Conservation (phyloP, 2,329 filamentous ascomycete species). For the Paecilomyces sp. region DNA sequence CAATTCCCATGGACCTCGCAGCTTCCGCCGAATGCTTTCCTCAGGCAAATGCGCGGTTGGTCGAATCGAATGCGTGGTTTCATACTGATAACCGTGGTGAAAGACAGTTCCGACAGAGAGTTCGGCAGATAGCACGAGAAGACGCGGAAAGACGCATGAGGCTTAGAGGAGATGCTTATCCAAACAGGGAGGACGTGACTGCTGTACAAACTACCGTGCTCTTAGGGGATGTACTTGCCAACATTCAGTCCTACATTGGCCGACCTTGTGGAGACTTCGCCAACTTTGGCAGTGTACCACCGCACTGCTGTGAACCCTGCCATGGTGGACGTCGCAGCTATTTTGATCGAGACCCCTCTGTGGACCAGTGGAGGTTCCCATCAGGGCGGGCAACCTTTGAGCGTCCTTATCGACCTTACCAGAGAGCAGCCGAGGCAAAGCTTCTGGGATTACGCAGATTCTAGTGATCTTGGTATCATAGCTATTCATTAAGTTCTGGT, state of each 20-base stretch:
- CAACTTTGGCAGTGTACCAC: constrained; percentile 7
- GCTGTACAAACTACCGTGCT: constrained; percentile 11
- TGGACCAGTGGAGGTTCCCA: constrained; percentile 5
- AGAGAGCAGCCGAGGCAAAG: neutral
- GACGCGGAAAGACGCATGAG: constrained; percentile 8
- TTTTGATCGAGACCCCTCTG: constrained; percentile 12
- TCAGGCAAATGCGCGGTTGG: constrained; percentile 2
- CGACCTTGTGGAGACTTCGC: constrained; percentile 9
- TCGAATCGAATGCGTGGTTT: constrained; percentile 17
- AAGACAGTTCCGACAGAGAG: constrained; percentile 10
- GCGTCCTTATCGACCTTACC: neutral
- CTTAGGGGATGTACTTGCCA: constrained; percentile 15
- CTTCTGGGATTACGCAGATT: neutral
- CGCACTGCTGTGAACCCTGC: constrained; percentile 9
- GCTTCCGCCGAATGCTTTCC: neutral
- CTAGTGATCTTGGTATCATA: neutral
- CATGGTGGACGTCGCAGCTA: constrained; percentile 13
- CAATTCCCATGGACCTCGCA: neutral
- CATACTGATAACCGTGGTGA: constrained; percentile 12
- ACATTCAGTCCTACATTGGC: constrained; percentile 13
- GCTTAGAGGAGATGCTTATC: neutral
- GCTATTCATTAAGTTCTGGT: neutral
- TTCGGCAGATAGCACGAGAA: constrained; percentile 10
- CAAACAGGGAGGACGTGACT: constrained; percentile 2
- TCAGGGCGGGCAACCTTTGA: neutral